phyloP scores from a whole-genome alignment of 2,329 filamentous ascomycete genomes.

The Sclerotinia nivalis region DNA sequence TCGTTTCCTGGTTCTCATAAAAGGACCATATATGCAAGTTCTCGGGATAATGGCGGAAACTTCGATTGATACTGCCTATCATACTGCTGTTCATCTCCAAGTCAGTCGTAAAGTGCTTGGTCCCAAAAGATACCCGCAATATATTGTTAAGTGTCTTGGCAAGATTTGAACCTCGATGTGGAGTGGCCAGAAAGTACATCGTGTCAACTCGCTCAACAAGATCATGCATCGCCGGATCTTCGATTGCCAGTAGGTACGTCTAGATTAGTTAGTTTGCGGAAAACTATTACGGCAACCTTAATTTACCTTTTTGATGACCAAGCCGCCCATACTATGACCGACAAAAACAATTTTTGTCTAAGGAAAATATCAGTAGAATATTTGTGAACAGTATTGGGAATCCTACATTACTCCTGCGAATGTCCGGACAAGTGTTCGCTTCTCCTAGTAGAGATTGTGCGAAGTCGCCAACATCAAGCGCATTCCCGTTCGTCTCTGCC shows the following conservation, averaged over 20 bases:
- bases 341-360: conserved; percentile 27
- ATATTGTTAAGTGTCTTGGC: conserved; percentile 44
- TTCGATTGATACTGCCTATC: conserved; percentile 47
- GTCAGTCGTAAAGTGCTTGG: conserved; percentile 45
- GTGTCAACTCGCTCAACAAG: conserved; percentile 34
- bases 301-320: conserved; percentile 27
- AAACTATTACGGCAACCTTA: background rate
- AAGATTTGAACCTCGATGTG: conserved; percentile 46
- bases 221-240: background rate
- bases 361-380: background rate
- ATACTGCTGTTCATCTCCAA: conserved; percentile 43
- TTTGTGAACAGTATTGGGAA: accelerated
- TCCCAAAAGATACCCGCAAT: conserved; percentile 33
- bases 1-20: conserved; percentile 28
- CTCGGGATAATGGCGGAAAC: conserved; percentile 45
- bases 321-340: conserved; percentile 29
- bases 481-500: conserved; percentile 25
- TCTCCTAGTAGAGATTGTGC: background rate
- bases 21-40: conserved; percentile 46
- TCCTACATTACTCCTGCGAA: background rate
- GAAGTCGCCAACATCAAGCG: conserved; percentile 23
- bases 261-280: background rate
- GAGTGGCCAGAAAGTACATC: conserved; percentile 47
- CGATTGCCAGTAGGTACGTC: background rate
- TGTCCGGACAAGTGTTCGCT: background rate